phyloP scores from a whole-genome alignment of 108 stramenopile genomes.

The Fragilariopsis cylindrus region DNA sequence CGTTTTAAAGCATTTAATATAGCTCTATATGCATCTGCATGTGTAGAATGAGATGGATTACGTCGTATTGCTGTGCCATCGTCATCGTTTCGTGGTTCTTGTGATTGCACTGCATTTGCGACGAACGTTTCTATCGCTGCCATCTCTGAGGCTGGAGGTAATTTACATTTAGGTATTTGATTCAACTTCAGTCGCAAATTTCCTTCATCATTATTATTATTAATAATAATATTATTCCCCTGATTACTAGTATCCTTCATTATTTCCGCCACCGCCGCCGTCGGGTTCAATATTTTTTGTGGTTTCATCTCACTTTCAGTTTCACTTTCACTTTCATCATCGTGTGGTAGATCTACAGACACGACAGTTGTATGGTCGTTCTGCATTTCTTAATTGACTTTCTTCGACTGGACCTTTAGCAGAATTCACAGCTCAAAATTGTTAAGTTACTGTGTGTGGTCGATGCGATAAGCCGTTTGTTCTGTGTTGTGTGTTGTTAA shows the following conservation, averaged over 20 bases:
- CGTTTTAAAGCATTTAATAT: constrained; percentile 45
- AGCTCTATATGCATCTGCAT: constrained; percentile 32
- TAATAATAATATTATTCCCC: no score
- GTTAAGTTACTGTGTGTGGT: no score
- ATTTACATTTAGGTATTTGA: constrained; percentile 35
- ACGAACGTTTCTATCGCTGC: constrained; percentile 57
- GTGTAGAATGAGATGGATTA: constrained; percentile 19
- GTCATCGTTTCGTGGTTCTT: constrained; percentile 13
- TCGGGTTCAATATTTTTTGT: not conserved
- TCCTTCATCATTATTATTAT: not conserved
- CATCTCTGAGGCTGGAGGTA: constrained; percentile 45
- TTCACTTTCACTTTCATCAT: no score
- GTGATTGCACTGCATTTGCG: constrained; percentile 39
- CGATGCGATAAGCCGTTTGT: no score
- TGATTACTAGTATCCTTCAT: no score
- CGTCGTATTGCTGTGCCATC: not conserved
- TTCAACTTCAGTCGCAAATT: not conserved
- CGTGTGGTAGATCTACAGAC: no score
- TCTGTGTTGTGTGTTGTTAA: no score
- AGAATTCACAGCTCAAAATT: no score
- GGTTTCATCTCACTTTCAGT: not conserved
- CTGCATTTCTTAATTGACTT: no score
- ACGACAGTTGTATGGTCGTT: no score
- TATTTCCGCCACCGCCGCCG: not conserved
- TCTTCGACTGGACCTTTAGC: no score